Percentiles rank a stretch among this genome's conserved stretches.
Conservation (phyloP, 208 protist genomes). For the Paratrypanosoma confusum region DNA sequence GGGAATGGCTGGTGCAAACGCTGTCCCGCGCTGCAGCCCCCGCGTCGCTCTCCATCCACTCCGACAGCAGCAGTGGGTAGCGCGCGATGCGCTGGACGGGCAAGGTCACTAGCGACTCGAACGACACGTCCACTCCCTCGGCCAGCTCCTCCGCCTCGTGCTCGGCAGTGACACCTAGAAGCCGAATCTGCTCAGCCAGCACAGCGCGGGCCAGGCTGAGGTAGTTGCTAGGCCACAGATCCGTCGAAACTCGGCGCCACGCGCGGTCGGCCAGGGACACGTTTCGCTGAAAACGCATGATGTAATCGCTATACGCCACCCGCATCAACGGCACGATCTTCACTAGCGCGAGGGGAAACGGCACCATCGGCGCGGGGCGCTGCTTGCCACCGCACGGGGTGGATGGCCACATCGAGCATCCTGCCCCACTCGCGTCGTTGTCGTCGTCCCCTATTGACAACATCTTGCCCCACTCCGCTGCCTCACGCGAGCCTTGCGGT, state of each 20-base stretch:
- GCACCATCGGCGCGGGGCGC: too few species aligned
- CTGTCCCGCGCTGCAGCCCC: neutral
- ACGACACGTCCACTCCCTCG: slow-evolving; percentile 2
- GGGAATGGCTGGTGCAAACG: too few species aligned
- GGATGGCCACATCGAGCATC: too few species aligned
- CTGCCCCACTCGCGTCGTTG: too few species aligned
- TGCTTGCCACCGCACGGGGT: too few species aligned
- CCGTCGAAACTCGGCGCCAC: neutral
- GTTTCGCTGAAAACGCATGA: slow-evolving; percentile 3
- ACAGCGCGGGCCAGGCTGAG: neutral
- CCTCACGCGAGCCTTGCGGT: too few species aligned
- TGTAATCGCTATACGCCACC: slow-evolving; percentile 7
- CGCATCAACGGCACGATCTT: slow-evolving; percentile 5
- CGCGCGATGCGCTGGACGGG: slow-evolving; percentile 11
- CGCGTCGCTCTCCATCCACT: slow-evolving; percentile 2
- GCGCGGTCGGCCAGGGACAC: neutral
- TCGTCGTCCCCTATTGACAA: too few species aligned
- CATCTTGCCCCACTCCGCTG: too few species aligned
- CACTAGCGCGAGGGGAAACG: neutral
- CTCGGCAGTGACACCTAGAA: neutral
- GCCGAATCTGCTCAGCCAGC: slow-evolving; percentile 2
- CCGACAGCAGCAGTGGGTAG: slow-evolving; percentile 1
- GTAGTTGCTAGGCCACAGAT: slow-evolving; percentile 5
- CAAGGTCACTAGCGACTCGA: slow-evolving; percentile 9
- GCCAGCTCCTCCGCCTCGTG: neutral